Conservation (phyloP, 345 rosid genomes). For the Raphanus sativus region DNA sequence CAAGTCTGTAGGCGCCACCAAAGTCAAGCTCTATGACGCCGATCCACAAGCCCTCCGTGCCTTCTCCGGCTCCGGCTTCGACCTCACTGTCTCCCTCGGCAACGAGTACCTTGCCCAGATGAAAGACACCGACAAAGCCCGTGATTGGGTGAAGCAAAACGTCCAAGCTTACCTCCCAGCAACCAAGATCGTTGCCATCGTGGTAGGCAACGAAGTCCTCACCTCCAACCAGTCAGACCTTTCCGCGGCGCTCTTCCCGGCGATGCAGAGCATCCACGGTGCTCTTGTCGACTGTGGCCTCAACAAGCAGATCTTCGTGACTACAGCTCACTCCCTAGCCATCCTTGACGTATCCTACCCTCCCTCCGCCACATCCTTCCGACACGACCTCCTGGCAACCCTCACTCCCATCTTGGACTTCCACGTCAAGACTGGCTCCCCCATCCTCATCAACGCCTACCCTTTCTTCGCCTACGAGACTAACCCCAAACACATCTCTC, state of each 20-base stretch:
- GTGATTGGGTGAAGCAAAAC: conserved; percentile 67
- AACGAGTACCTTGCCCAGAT: conserved; percentile 65
- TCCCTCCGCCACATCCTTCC: conserved; percentile 83
- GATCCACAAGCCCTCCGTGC: conserved; percentile 78
- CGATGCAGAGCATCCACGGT: conserved; percentile 70
- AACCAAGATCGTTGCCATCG: conserved; percentile 82
- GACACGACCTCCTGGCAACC: conserved; percentile 58
- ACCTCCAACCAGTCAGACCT: conserved; percentile 72
- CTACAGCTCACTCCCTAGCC: conserved; percentile 79
- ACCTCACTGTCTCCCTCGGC: conserved; percentile 72
- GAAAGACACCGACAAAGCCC: conserved; percentile 62
- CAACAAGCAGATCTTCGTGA: conserved; percentile 74
- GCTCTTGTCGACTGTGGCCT: conserved; percentile 67
- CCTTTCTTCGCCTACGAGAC: conserved; percentile 93
- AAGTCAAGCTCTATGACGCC: conserved; percentile 90
- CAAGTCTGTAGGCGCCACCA: conserved; percentile 84
- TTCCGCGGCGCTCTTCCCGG: conserved; percentile 61
- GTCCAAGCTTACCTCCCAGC: conserved; percentile 75
- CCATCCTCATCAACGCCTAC: conserved; percentile 85
- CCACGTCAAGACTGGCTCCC: conserved; percentile 68
- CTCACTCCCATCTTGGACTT: conserved; percentile 65
- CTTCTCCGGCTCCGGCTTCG: conserved; percentile 76
- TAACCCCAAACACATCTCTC: conserved; percentile 65
- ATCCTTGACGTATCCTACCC: conserved; percentile 79
- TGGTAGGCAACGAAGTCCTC: conserved; percentile 83